Evolutionary conservation across 805 yeast genomes (phyloP), one percentile per base, ranked within the genome.

Genomic region (Candida oleophila): DNA sequence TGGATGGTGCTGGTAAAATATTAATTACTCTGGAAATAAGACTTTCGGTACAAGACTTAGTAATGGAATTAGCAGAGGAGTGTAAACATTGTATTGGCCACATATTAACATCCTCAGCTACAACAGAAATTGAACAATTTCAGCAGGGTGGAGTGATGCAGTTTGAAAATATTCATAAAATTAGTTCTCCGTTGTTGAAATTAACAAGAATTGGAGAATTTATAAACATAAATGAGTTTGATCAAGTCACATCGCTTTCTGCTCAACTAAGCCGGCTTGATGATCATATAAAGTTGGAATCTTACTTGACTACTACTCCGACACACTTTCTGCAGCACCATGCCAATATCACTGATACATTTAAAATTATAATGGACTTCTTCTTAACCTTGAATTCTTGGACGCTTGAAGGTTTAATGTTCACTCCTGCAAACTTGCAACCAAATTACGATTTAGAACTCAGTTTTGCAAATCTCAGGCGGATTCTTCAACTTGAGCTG

Each of bases 401-500:
- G 71, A 66, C 64, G 45, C 55, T 71, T 15, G 75, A 71, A 38
- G 61, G 57, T 18, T 56, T 71, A 22, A 54, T 67, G 3, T 52
- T 54, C 15, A 55, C 54, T 14, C 52, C 58, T 1, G 53, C 49
- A 16, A 46, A 55, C 11, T 43, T 52, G 15, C 65, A 62, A 43
- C 42, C 49, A 20, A 51, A 56, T 11, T 48, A 45, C 44, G 66
- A 66, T 49, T 49, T 70, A 7, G 55, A 55, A 14, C 12, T 15
- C 4, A 9, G 9, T 15, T 20, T 36, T 16, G 19, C 16, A 20
- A 16, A 18, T 11, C 39, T 36, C 14, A 19, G 39, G 21, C 22
- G 12, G 7, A 36, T 20, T 4, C 16, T 36, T 7, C 14, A 18
- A 5, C 14, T 36, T 4, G 21, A 36, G 21, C 22, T 15, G 39